A percentile compares a stretch with the other conserved stretches of the same genome.
These are phyloP conservation scores for Phytopythium mirpurense DNA, from an alignment of 352 stramenopile genomes.

Conservation along the genomic window DNA sequence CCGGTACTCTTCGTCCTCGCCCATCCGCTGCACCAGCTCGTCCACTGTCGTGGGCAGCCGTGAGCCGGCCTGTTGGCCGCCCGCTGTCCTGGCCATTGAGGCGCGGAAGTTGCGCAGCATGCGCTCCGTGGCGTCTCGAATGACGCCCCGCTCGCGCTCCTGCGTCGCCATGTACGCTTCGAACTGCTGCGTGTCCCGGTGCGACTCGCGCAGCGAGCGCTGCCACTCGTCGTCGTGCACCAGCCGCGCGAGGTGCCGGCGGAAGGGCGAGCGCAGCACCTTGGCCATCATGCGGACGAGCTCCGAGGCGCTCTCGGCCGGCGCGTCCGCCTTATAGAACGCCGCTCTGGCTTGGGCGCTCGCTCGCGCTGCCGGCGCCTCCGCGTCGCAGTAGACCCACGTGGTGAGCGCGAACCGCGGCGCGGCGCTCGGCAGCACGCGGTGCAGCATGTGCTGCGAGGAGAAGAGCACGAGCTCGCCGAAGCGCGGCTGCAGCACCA, in stretches of 20 bases:
- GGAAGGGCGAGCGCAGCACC: constrained; percentile 52
- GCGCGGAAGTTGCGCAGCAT: constrained; percentile 63
- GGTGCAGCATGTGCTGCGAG: constrained; percentile 76
- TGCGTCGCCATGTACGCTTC: constrained; percentile 58
- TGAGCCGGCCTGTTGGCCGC: constrained; percentile 10
- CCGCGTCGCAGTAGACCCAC: constrained; percentile 47
- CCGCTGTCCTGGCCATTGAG: constrained; percentile 18
- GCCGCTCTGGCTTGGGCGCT: neutral
- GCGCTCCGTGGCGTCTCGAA: constrained; percentile 35
- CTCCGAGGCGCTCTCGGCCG: neutral
- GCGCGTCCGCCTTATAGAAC: neutral
- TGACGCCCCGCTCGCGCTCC: constrained; percentile 40
- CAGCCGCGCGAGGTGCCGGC: constrained; percentile 58
- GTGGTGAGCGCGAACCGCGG: constrained; percentile 62
- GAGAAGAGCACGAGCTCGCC: constrained; percentile 76
- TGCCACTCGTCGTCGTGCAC: constrained; percentile 48
- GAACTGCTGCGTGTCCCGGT: constrained; percentile 47
- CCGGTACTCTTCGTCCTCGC: constrained; percentile 9
- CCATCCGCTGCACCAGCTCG: constrained; percentile 22
- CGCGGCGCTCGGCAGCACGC: constrained; percentile 44
- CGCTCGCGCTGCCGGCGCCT: constrained; percentile 11
- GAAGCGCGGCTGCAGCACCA: constrained; percentile 48
- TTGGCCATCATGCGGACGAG: constrained; percentile 40
- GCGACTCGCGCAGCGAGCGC: constrained; percentile 51
- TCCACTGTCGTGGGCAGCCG: constrained; percentile 24